Percentiles rank a stretch among this genome's conserved stretches.
Evolutionary conservation across 768 basidiomycete species (phyloP).

Genomic region (Mycena galericulata): DNA sequence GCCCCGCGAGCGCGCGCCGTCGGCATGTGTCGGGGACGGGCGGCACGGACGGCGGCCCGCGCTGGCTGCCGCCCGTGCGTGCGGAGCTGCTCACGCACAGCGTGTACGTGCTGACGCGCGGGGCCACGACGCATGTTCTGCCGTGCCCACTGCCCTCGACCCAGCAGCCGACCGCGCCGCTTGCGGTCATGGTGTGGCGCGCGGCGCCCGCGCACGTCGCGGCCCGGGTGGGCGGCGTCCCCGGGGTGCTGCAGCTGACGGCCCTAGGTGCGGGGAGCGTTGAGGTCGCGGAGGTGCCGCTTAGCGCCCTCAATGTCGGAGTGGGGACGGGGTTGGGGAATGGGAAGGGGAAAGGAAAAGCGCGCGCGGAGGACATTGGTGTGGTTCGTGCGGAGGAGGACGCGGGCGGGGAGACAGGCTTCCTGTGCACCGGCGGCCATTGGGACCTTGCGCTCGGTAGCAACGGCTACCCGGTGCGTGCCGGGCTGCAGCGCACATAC

Average conservation of each 20-base stretch:
- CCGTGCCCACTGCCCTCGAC: constrained; percentile 74
- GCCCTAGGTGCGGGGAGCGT: constrained; percentile 78
- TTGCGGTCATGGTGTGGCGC: constrained; percentile 70
- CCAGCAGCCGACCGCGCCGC: constrained; percentile 59
- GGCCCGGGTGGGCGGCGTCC: constrained; percentile 52
- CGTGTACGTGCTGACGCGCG: constrained; percentile 77
- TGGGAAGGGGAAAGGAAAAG: constrained; percentile 58
- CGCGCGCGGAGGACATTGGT: constrained; percentile 57
- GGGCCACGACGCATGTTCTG: constrained; percentile 75
- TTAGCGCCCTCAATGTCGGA: constrained; percentile 55
- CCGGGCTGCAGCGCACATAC: constrained; percentile 54
- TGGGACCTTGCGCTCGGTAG: constrained; percentile 55
- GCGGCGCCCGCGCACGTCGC: constrained; percentile 65
- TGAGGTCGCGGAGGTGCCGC: constrained; percentile 77
- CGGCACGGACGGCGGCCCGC: neutral
- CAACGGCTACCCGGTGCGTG: constrained; percentile 59
- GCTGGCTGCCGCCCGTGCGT: constrained; percentile 65
- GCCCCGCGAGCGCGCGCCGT: constrained; percentile 46
- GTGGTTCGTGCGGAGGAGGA: constrained; percentile 68
- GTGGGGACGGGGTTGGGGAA: neutral
- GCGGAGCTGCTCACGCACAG: constrained; percentile 56
- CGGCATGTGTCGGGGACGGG: constrained; percentile 45
- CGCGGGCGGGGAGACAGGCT: constrained; percentile 73
- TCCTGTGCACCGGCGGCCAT: constrained; percentile 64
- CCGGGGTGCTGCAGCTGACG: constrained; percentile 73